Evolutionary conservation across 169 alveolate species (phyloP).

Genomic region (Eimeria falciformis): DNA sequence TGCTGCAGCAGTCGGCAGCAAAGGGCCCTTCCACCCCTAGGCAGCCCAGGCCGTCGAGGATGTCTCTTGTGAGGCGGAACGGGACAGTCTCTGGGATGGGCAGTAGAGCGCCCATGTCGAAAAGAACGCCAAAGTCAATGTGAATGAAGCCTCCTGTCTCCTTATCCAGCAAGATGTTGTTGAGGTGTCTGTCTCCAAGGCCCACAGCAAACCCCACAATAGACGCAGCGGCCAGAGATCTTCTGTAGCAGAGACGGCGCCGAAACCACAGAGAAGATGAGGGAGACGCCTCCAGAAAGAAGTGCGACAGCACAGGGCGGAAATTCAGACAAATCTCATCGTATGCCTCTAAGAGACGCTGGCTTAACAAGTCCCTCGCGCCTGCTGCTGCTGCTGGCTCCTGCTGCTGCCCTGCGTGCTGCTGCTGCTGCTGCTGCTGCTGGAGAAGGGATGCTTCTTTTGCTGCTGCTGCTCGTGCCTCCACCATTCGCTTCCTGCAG

Average conservation of each 20-base stretch:
- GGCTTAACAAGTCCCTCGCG: background rate
- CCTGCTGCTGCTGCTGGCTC: constrained; percentile 9
- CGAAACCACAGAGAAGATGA: constrained; percentile 24
- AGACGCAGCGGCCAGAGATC: constrained; percentile 94
- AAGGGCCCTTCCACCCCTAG: constrained; percentile 90
- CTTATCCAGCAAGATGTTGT: constrained; percentile 93
- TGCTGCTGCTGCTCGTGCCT: constrained; percentile 7
- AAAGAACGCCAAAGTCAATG: constrained; percentile 96
- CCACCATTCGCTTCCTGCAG: constrained; percentile 63
- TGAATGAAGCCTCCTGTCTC: constrained; percentile 91
- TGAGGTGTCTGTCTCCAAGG: constrained; percentile 96
- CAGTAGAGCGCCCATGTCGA: constrained; percentile 92
- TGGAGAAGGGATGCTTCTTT: background rate
- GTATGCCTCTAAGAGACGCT: constrained; percentile 11
- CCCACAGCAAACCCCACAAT: constrained; percentile 95
- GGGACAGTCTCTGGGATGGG: constrained; percentile 96
- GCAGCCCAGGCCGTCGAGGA: constrained; percentile 94
- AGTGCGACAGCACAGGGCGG: constrained; percentile 77
- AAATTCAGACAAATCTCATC: constrained; percentile 56
- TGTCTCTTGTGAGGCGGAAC: constrained; percentile 94
- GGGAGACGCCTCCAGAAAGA: constrained; percentile 75
- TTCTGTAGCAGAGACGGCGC: constrained; percentile 92
- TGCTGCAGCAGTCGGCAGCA: constrained; percentile 89
- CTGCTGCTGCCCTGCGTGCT: background rate
- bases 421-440: constrained; percentile 1